Percentiles rank a stretch among this genome's conserved stretches.
phyloP scores from a whole-genome alignment of 2,329 filamentous ascomycete genomes.

The Hypoxylon sp. region DNA sequence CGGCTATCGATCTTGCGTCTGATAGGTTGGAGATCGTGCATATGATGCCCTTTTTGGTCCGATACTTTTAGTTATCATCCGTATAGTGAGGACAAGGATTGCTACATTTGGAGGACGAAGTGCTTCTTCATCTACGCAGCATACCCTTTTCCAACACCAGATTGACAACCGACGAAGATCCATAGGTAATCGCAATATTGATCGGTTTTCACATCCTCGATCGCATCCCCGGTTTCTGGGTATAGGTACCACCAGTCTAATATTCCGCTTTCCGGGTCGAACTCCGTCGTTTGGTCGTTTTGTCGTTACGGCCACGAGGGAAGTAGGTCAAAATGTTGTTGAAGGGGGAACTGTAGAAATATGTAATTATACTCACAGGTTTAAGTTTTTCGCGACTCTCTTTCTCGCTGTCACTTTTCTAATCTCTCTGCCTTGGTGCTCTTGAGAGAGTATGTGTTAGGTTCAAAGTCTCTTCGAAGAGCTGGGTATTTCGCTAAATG shows the following conservation, averaged over 20 bases:
- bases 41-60: conserved; percentile 44
- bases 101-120: conserved; percentile 38
- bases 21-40: conserved; percentile 51
- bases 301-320: conserved; percentile 14
- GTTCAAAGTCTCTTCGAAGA: conserved; percentile 41
- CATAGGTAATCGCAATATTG: conserved; percentile 27
- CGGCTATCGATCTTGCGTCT: conserved; percentile 52
- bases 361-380: conserved; percentile 38
- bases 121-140: conserved; percentile 34
- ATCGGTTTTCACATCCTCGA: conserved; percentile 32
- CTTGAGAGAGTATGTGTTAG: conserved; percentile 14
- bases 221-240: conserved; percentile 32
- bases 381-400: conserved; percentile 29
- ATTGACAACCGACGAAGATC: conserved; percentile 22
- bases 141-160: conserved; percentile 23
- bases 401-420: conserved; percentile 15
- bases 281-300: conserved; percentile 21
- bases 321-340: conserved; percentile 16
- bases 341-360: conserved; percentile 28
- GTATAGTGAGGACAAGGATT: conserved; percentile 34
- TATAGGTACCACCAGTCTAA: conserved; percentile 22
- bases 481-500: conserved; percentile 47
- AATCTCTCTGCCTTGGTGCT: conserved; percentile 29
- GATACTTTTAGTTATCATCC: conserved; percentile 35
- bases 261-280: conserved; percentile 34